A percentile compares a stretch with the other conserved stretches of the same genome.
These are phyloP conservation scores for Xenoacremonium recifei DNA, from an alignment of 2,329 filamentous ascomycete genomes.

Conservation along the genomic window DNA sequence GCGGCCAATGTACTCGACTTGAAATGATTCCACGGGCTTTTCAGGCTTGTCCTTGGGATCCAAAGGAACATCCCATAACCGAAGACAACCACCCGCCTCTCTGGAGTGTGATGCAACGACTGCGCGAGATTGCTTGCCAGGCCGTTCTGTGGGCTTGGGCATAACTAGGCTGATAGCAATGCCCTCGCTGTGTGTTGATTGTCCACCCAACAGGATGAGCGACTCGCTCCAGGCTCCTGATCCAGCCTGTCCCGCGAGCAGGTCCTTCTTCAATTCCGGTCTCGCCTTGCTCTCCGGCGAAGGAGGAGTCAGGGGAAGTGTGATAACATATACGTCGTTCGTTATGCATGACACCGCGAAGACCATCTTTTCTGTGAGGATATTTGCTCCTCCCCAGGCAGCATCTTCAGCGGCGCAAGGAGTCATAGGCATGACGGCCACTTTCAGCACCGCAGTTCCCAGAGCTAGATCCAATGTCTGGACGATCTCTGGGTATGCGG, in stretches of 20 bases:
- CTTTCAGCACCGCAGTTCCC: slow-evolving; percentile 53
- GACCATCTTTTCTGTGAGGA: slow-evolving; percentile 57
- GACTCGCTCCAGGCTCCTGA: slow-evolving; percentile 64
- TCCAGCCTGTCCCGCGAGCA: slow-evolving; percentile 54
- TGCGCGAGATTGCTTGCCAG: slow-evolving; percentile 36
- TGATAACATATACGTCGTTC: slow-evolving; percentile 56
- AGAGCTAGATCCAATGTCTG: slow-evolving; percentile 62
- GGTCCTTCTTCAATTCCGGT: slow-evolving; percentile 48
- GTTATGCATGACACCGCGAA: slow-evolving; percentile 61
- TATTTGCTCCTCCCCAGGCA: slow-evolving; percentile 44
- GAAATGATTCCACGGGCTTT: slow-evolving; percentile 49
- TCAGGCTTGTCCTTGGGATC: slow-evolving; percentile 34
- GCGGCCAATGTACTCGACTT: slow-evolving; percentile 56
- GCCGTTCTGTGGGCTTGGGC: slow-evolving; percentile 39
- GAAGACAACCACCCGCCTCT: slow-evolving; percentile 58
- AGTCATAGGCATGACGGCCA: slow-evolving; percentile 55
- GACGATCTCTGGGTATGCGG: slow-evolving; percentile 52
- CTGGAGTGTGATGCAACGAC: slow-evolving; percentile 61
- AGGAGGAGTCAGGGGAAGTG: slow-evolving; percentile 59
- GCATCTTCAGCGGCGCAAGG: slow-evolving; percentile 47
- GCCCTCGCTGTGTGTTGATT: slow-evolving; percentile 51
- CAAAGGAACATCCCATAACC: slow-evolving; percentile 57
- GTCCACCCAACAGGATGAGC: slow-evolving; percentile 52
- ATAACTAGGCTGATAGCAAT: slow-evolving; percentile 54
- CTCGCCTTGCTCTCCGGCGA: slow-evolving; percentile 59